Base-by-base conservation (phyloP, 2,329 filamentous ascomycete species). In the Hymenoscyphus fructigenus region DNA sequence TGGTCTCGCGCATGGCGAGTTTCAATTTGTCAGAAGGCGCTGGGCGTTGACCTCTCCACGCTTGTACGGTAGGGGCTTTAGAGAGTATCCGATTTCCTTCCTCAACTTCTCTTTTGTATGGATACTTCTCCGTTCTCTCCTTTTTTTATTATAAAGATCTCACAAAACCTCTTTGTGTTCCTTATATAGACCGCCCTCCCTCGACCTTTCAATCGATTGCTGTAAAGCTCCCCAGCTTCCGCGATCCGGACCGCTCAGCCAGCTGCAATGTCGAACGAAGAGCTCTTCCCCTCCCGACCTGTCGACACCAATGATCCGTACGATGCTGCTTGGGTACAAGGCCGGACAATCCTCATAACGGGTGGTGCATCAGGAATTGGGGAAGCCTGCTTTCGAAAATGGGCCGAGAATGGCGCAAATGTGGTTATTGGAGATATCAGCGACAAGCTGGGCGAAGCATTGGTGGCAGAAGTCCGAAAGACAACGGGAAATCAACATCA, bases 351-450 rank as follows among this genome's bases (percentile, higher is more conserved):
- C 60, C 71, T 89, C 65, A 84, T 90, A 69, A 90, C 88, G 0
- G 88, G 88, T 57, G 87, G 85, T 32, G 85, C 87, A 26, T 85
- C 84, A 63, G 86, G 86, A 7, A 80, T 88, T 66, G 86, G 86
- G 2, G 82, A 83, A 12, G 80, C 79, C 23, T 84, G 87, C 72
- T 81, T 83, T 44, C 78, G 78, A 41, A 75, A 79, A 65, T 87
- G 84, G 83, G 85, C 85, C 12, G 72, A 75, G 0, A 78, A 82
- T 67, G 85, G 84, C 17, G 87, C 88, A 1, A 83, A 85, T 68
- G 77, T 91, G 57, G 80, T 89, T 68, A 79, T 91, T 47, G 88
- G 86, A 53, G 88, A 91, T 75, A 78, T 91, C 71, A 84, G 86
- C 71, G 79, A 82, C 64, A 68, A 75, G 20, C 79, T 78, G 10